Base-by-base conservation (phyloP, 139 green algal species). In the Volvox reticuliferus region DNA sequence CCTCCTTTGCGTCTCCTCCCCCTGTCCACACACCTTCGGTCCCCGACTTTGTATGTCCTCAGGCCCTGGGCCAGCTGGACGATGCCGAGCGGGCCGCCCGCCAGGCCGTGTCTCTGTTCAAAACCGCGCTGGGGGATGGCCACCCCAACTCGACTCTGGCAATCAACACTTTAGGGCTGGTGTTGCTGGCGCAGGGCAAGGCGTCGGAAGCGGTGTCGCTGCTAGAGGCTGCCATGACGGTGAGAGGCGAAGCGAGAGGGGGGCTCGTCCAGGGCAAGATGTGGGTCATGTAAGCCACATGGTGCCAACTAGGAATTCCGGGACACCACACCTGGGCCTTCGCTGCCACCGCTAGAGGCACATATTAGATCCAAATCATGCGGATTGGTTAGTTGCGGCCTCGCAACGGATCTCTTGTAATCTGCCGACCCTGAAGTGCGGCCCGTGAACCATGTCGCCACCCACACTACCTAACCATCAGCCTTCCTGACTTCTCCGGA, bases 121-220 rank as follows among this genome's bases (percentile, higher is more conserved):
- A n/a, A 6, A 5, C 24, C 28, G 50, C 50, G 1, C 86, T 90
- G 86, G 86, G 86, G 32, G 50, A 75, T 0, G 73, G 61, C n/a
- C 86, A 90, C 86, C 86, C 73, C 86, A 84, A 83, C 44, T n/a
- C n/a, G 28, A 69, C 86, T 5, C 86, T 90, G 50, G 73, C 73
- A 12, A 62, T 20, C 71, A 90, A 90, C 86, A 90, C 71, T 28
- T 75, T 90, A 75, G 86, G 50, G 22, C 86, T 90, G 73, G 73
- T 90, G 71, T 69, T 82, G 86, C 73, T 90, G 86, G 86, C 71
- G n/a, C 22, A 16, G 69, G 68, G 68, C 12, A 36, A 30, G 71
- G 20, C 44, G 44, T 50, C 30, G 50, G 86, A 84, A 32, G 86
- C 86, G 86, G 30, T 63, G 30, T 44, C 21, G 44, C 28, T 69